Conservation (phyloP, 208 protist species). For the Leishmania lainsoni region DNA sequence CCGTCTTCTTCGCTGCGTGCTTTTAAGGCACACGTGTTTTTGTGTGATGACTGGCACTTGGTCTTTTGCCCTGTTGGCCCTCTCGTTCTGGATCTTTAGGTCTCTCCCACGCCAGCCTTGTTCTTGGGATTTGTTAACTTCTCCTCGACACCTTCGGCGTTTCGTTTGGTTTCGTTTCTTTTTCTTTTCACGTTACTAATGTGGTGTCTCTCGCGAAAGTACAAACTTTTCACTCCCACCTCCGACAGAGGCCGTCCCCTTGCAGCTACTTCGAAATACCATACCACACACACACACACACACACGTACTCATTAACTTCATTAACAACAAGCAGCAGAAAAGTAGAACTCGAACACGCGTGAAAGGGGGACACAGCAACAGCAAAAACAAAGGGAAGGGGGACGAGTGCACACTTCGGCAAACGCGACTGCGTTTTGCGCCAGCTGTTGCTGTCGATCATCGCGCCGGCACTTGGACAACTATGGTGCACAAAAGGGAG, state of each 20-base stretch:
- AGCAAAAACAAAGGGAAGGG: too few species aligned
- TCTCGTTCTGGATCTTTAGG: too few species aligned
- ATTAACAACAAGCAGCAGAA: not conserved
- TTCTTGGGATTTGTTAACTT: not conserved
- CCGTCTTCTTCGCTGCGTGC: not conserved
- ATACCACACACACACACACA: not conserved
- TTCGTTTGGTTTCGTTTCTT: too few species aligned
- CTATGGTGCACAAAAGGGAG: not conserved
- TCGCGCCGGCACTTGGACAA: not conserved
- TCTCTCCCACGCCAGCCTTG: not conserved
- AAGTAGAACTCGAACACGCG: not conserved
- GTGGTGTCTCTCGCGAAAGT: not conserved
- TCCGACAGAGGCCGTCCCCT: not conserved
- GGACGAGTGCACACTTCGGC: not conserved
- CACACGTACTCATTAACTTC: not conserved
- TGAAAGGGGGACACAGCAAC: not conserved
- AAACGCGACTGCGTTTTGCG: not conserved
- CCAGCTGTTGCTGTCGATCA: not conserved
- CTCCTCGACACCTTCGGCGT: not conserved
- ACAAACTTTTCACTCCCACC: not conserved
- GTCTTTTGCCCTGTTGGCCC: too few species aligned
- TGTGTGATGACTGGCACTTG: too few species aligned
- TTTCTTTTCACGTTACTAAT: not conserved
- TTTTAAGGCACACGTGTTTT: too few species aligned
- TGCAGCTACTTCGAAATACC: not conserved